phyloP scores from a whole-genome alignment of 2,329 filamentous ascomycete genomes.

The Catunica adiposa region DNA sequence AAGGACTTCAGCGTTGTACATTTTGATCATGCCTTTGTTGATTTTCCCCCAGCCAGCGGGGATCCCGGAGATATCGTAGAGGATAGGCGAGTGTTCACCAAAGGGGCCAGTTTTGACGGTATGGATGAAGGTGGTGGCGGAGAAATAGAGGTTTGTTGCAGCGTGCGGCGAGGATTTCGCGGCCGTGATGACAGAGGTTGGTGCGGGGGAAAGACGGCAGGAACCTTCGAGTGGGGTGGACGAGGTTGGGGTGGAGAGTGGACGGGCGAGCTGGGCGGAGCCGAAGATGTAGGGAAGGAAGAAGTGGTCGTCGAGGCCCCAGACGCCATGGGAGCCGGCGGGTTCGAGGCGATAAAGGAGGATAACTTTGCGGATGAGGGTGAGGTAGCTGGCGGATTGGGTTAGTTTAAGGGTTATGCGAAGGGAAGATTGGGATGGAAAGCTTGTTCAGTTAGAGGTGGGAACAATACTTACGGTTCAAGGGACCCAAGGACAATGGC shows the following conservation, averaged over 20 bases:
- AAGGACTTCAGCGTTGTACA: slow-evolving; percentile 94
- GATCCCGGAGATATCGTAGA: slow-evolving; percentile 89
- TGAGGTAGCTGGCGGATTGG: slow-evolving; percentile 45
- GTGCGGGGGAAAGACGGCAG: slow-evolving; percentile 50
- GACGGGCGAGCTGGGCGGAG: slow-evolving; percentile 71
- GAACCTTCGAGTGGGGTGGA: slow-evolving; percentile 67
- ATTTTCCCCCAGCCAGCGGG: slow-evolving; percentile 95
- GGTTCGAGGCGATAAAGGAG: slow-evolving; percentile 85
- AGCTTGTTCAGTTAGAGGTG: too few species aligned
- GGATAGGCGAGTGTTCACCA: slow-evolving; percentile 88
- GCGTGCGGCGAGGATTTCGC: slow-evolving; percentile 49
- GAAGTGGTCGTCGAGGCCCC: slow-evolving; percentile 95
- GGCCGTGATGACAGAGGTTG: slow-evolving; percentile 49
- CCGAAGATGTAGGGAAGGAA: slow-evolving; percentile 92
- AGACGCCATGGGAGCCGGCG: slow-evolving; percentile 90
- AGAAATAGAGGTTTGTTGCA: slow-evolving; percentile 72
- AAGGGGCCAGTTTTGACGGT: slow-evolving; percentile 94
- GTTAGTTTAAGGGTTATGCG: background rate
- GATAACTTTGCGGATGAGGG: slow-evolving; percentile 67
- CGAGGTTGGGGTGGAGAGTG: slow-evolving; percentile 31
- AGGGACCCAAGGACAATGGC: slow-evolving; percentile 68
- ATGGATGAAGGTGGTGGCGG: slow-evolving; percentile 89
- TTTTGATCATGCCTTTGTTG: slow-evolving; percentile 95
- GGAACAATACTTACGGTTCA: slow-evolving; percentile 68
- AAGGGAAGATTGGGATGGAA: background rate